Evolutionary conservation across 352 stramenopile genomes (phyloP), one percentile per base, ranked within the genome.

Genomic region (Peronospora farinosa): DNA sequence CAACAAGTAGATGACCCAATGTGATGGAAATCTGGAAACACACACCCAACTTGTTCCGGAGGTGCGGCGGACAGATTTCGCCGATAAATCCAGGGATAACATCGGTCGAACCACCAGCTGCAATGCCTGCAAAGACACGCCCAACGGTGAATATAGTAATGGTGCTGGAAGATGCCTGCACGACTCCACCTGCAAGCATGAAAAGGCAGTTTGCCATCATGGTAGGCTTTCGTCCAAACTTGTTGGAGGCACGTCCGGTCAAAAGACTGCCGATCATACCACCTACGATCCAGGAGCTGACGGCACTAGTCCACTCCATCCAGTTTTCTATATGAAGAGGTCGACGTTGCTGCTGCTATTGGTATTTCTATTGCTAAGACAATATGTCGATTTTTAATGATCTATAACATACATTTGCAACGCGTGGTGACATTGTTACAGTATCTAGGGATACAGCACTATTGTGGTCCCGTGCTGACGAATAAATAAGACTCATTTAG

Each of bases 281-380:
- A 13, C 72, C 74, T 15, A 81, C 50, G 48, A 86, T 70, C 74
- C 74, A 86, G 10, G 63, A 63, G 44, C 76, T 81, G 17, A 85
- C 67, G 16, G 74, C 67, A 31, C 67, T 71, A 5, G 63, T 80
- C 78, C 78, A 88, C 32, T 86, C 48, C 3, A 33, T 52, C 7
- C n/a, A n/a, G n/a, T n/a, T n/a, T n/a, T n/a, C n/a, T n/a, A n/a
- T n/a, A n/a, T n/a, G n/a, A n/a, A n/a, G n/a, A n/a, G n/a, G n/a
- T n/a, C n/a, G n/a, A n/a, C n/a, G n/a, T n/a, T n/a, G n/a, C n/a
- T n/a, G n/a, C n/a, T n/a, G n/a, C n/a, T n/a, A n/a, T n/a, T n/a
- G n/a, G n/a, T n/a, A n/a, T n/a, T n/a, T n/a, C n/a, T n/a, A n/a
- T n/a, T n/a, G n/a, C n/a, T n/a, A n/a, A n/a, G n/a, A n/a, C n/a